These are phyloP conservation scores for Cytospora paraplurivora DNA, from an alignment of 2,329 filamentous ascomycete genomes.

Conservation along the genomic window DNA sequence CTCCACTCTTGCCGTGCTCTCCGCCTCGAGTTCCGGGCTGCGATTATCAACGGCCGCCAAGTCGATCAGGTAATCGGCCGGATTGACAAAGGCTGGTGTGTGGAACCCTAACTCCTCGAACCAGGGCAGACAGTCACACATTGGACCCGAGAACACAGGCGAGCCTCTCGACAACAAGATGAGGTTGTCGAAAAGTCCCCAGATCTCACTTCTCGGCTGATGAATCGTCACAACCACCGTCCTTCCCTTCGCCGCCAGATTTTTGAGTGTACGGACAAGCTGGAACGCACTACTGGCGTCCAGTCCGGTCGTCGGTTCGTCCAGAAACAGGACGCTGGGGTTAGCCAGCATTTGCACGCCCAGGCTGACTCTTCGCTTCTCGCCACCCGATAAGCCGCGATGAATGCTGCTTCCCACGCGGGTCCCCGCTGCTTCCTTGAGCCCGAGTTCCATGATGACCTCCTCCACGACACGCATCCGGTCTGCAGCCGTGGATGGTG, in stretches of 20 bases:
- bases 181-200: conserved; percentile 73
- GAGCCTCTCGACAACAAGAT: conserved; percentile 68
- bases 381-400: conserved; percentile 76
- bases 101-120: conserved; percentile 63
- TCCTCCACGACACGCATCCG: conserved; percentile 69
- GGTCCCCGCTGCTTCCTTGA: conserved; percentile 78
- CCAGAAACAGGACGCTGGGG: conserved; percentile 74
- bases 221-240: conserved; percentile 77
- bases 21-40: conserved; percentile 64
- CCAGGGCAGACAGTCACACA: conserved; percentile 61
- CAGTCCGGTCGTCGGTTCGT: conserved; percentile 77
- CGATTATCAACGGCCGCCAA: conserved; percentile 74
- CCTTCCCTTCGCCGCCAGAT: conserved; percentile 65
- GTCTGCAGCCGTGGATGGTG: conserved; percentile 60
- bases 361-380: conserved; percentile 75
- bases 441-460: conserved; percentile 72
- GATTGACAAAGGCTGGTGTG: conserved; percentile 73
- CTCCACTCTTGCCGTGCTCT: conserved; percentile 62
- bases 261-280: conserved; percentile 69
- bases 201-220: conserved; percentile 78
- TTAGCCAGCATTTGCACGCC: conserved; percentile 80
- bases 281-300: conserved; percentile 79
- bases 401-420: conserved; percentile 71
- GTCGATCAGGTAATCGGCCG: conserved; percentile 76
- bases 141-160: conserved; percentile 67